These are phyloP conservation scores for Paraphoma sp. DNA, from an alignment of 2,329 filamentous ascomycete species.

Conservation along the genomic window DNA sequence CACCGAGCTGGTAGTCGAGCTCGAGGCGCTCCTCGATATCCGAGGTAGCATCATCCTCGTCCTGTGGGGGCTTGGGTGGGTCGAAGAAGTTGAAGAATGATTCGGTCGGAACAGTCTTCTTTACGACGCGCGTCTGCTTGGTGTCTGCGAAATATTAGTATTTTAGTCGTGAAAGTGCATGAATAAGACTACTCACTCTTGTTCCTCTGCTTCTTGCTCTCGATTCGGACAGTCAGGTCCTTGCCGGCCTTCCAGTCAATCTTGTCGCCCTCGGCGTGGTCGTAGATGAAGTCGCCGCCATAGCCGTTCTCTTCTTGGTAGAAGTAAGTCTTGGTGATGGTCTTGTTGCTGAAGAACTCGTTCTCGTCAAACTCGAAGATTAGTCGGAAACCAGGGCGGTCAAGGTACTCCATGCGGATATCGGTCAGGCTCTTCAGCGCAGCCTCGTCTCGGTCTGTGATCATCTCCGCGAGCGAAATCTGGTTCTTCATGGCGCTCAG, in stretches of 20 bases:
- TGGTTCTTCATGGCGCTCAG: constrained; percentile 99
- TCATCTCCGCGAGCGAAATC: constrained; percentile 95
- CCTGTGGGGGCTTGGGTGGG: constrained; percentile 83
- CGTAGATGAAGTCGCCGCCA: constrained; percentile 98
- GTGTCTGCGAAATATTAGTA: constrained; percentile 70
- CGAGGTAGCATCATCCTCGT: constrained; percentile 77
- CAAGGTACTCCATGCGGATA: constrained; percentile 98
- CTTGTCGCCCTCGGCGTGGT: constrained; percentile 97
- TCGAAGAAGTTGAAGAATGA: constrained; percentile 99
- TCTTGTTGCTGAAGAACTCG: constrained; percentile 97
- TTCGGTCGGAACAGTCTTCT: constrained; percentile 98
- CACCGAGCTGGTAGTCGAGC: constrained; percentile 97
- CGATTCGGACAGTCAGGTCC: constrained; percentile 90
- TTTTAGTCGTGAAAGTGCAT: neutral
- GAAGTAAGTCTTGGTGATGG: constrained; percentile 96
- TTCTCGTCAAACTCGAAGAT: constrained; percentile 98
- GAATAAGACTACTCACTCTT: constrained; percentile 74
- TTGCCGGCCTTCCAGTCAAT: constrained; percentile 95
- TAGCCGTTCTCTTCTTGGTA: constrained; percentile 99
- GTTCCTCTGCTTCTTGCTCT: constrained; percentile 99
- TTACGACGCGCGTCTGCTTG: constrained; percentile 98
- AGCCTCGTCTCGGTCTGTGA: constrained; percentile 95
- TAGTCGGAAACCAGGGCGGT: constrained; percentile 95
- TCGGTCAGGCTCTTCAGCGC: constrained; percentile 89
- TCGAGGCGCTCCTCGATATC: constrained; percentile 98